Conservation (phyloP, 768 basidiomycete species). For the Pisolithus marmoratus region DNA sequence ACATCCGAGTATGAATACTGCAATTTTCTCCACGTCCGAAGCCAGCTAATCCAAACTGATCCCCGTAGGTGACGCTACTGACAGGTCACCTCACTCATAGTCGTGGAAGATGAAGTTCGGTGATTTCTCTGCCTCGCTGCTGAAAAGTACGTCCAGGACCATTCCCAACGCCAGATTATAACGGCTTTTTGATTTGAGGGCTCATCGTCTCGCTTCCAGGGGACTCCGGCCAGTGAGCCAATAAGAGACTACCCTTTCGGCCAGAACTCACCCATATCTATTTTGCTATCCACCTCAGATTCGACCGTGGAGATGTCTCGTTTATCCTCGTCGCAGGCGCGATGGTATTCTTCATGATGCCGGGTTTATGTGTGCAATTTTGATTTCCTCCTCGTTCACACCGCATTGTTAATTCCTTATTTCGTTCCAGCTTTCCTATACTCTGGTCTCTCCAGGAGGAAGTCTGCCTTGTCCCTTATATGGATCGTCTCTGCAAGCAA, state of each 20-base stretch:
- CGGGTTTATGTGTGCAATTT: conserved; percentile 51
- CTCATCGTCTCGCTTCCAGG: background rate
- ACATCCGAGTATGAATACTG: background rate
- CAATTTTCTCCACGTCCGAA: background rate
- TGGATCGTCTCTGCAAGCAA: conserved; percentile 72
- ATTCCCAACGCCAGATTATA: background rate
- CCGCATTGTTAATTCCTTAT: background rate
- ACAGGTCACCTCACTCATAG: background rate
- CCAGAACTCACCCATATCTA: background rate
- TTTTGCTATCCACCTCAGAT: conserved; percentile 34
- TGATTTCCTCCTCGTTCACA: background rate
- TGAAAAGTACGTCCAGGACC: background rate
- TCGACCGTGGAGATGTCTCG: conserved; percentile 63
- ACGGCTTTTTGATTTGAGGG: background rate
- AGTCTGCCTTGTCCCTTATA: conserved; percentile 65
- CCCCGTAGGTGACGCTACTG: background rate
- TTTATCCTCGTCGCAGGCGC: conserved; percentile 68
- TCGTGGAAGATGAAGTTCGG: background rate
- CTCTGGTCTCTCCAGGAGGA: conserved; percentile 68
- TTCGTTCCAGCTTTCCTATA: conserved; percentile 56
- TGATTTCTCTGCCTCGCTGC: background rate
- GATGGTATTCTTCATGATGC: conserved; percentile 74
- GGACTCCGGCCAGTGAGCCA: background rate
- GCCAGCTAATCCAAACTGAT: background rate
- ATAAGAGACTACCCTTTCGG: background rate